These are phyloP conservation scores for Calonectria pteridis DNA, from an alignment of 2,329 filamentous ascomycete genomes.

Conservation along the genomic window DNA sequence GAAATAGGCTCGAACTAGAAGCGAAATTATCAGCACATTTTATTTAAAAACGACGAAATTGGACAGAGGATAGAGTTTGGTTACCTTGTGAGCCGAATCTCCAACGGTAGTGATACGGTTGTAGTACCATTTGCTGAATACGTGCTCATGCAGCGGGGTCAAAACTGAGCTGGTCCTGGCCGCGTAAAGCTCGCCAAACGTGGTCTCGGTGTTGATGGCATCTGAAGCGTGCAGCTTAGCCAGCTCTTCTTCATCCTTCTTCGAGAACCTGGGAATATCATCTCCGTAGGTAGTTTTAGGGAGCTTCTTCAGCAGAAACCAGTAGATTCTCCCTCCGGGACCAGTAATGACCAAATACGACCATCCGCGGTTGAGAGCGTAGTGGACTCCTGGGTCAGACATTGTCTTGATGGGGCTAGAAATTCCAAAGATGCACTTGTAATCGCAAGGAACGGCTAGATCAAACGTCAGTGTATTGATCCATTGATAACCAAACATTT, in stretches of 20 bases:
- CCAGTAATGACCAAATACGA: not conserved
- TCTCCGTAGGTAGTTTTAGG: not conserved
- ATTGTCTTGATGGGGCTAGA: not conserved
- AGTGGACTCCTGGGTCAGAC: not conserved
- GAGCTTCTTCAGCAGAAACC: not conserved
- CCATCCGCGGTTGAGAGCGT: not conserved
- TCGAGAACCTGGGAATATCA: not conserved
- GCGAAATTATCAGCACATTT: not conserved
- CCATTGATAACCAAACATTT: too few species aligned
- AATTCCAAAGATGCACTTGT: conserved; percentile 1
- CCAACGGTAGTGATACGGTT: not conserved
- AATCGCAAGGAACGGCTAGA: not conserved
- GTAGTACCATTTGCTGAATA: not conserved
- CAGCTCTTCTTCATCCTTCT: not conserved
- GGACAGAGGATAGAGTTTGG: not conserved
- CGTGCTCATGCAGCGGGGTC: not conserved
- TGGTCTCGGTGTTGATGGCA: conserved; percentile 1
- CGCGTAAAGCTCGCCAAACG: not conserved
- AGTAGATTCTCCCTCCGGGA: not conserved
- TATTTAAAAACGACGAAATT: too few species aligned
- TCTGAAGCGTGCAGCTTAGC: not conserved
- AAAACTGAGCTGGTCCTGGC: not conserved
- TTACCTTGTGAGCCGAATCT: not conserved
- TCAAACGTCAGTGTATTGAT: not conserved
- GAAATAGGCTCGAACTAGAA: not conserved